Evolutionary conservation across 139 green algal genomes (phyloP).

Genomic region (Picochlorum sp.): DNA sequence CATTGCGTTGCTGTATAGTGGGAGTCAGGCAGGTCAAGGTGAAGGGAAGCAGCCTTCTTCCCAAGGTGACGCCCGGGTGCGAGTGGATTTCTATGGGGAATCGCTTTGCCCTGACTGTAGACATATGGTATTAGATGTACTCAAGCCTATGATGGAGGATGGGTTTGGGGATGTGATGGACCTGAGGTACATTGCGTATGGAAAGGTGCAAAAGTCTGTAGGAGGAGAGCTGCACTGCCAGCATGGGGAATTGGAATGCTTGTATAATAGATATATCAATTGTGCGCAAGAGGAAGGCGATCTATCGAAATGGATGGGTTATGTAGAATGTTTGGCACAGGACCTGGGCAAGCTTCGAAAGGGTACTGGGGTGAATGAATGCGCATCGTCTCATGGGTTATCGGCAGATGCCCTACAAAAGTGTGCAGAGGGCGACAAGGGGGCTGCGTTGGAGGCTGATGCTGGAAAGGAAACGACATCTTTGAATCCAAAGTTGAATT

Average conservation of each 20-base stretch:
- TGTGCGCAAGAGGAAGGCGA: conserved; percentile 15
- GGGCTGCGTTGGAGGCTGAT: conserved; percentile 8
- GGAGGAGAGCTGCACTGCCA: conserved; percentile 14
- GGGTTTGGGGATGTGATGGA: conserved; percentile 10
- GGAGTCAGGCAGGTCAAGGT: background rate
- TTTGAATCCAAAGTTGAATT: conserved; percentile 10
- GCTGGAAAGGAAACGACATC: conserved; percentile 10
- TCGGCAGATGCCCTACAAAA: background rate
- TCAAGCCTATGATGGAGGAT: conserved; percentile 21
- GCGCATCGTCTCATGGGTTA: conserved; percentile 6
- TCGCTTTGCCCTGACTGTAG: conserved; percentile 27
- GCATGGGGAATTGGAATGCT: conserved; percentile 23
- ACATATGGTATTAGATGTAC: conserved; percentile 25
- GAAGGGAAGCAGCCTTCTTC: background rate
- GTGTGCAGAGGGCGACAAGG: conserved; percentile 6
- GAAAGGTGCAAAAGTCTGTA: conserved; percentile 16
- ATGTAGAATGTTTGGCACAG: conserved; percentile 21
- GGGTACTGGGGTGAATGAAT: background rate
- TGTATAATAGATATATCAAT: conserved; percentile 27
- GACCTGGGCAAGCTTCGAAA: conserved; percentile 12
- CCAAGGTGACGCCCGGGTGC: background rate
- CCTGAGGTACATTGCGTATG: conserved; percentile 18
- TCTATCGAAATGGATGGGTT: conserved; percentile 15
- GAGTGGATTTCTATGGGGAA: conserved; percentile 24
- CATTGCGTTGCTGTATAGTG: too few relatives aligned